Evolutionary conservation across 441 rosid species (phyloP), one percentile per base, ranked within the genome.

Genomic region (Capsella rubella): DNA sequence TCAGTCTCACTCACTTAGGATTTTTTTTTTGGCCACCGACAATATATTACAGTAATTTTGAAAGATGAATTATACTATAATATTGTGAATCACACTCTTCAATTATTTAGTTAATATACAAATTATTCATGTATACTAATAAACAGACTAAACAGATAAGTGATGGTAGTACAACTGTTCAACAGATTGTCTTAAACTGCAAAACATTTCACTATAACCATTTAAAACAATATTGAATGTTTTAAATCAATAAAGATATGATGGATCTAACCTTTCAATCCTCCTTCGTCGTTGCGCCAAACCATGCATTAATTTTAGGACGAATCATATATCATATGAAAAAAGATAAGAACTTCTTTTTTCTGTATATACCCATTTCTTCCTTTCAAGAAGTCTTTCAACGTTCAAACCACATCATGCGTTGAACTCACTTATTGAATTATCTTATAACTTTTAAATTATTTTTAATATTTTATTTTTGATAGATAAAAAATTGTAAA

Each of bases 281-380:
- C 25, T 21, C 0, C 25, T 21, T 0, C 25, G 25, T 21, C 25
- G 25, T 2, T 56, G 72, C 59, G 32, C 71, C 70, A 21, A 64
- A n/a, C 39, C 25, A 3, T 55, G 15, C 42, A 73, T 46, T 73
- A 45, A 64, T 4, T 27, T 34, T 42, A 25, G 18, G n/a, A 8
- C 4, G 34, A 32, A 25, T 12, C 11, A 64, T 13, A 63, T 18
- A 25, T 12, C 11, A 64, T 13, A 63, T 18, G 35, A 21, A 49
- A 37, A 53, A 25, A 27, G 1, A 39, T 53, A 8, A 21, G 25
- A 51, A 37, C 9, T 1, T 39, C 39, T 53, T 53, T 34, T 31
- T 31, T 21, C 1, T 0, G 2, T 2, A 21, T 21, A 21, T 21
- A 21, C 25, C 1, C 25, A 21, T 21, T 21, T 21, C 25, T 2